Conservation (phyloP, 2,329 filamentous ascomycete species). For the Cladophialophora exuberans region DNA sequence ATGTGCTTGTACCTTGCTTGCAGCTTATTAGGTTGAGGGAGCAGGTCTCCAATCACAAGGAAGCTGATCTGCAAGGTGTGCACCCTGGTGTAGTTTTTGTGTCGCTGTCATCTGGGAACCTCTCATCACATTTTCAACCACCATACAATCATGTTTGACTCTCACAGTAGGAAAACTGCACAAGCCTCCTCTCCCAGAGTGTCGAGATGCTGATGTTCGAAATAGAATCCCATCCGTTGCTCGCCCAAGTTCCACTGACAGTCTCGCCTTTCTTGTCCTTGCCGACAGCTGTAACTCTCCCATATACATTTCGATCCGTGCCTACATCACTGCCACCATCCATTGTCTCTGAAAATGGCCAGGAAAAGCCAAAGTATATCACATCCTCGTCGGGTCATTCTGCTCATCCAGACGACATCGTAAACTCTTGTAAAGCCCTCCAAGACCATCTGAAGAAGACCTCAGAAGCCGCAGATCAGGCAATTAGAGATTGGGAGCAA, state of each 20-base stretch:
- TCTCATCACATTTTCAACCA: background rate
- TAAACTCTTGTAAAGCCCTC: slow-evolving; percentile 77
- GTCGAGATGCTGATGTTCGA: slow-evolving; percentile 13
- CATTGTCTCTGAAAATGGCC: slow-evolving; percentile 55
- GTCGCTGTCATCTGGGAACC: background rate
- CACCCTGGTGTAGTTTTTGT: background rate
- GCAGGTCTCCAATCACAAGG: background rate
- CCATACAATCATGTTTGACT: slow-evolving; percentile 49
- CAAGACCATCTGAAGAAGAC: slow-evolving; percentile 73
- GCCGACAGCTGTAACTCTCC: slow-evolving; percentile 84
- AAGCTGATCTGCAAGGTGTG: background rate
- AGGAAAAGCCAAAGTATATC: slow-evolving; percentile 70
- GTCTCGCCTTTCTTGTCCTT: slow-evolving; percentile 94
- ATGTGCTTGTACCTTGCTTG: slow-evolving; percentile 1
- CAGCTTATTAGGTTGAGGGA: background rate
- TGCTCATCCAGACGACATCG: slow-evolving; percentile 84
- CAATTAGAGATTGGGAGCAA: slow-evolving; percentile 72
- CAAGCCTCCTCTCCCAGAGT: too few species aligned
- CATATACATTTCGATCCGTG: slow-evolving; percentile 92
- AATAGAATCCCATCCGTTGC: slow-evolving; percentile 78
- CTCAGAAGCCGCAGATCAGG: slow-evolving; percentile 67
- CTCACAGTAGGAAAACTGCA: slow-evolving; percentile 43
- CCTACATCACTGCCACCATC: slow-evolving; percentile 83
- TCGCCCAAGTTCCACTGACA: slow-evolving; percentile 89
- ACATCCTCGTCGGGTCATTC: slow-evolving; percentile 77